Evolutionary conservation across 2,329 filamentous ascomycete genomes (phyloP), one percentile per base, ranked within the genome.

Genomic region (Balansia obtecta): DNA sequence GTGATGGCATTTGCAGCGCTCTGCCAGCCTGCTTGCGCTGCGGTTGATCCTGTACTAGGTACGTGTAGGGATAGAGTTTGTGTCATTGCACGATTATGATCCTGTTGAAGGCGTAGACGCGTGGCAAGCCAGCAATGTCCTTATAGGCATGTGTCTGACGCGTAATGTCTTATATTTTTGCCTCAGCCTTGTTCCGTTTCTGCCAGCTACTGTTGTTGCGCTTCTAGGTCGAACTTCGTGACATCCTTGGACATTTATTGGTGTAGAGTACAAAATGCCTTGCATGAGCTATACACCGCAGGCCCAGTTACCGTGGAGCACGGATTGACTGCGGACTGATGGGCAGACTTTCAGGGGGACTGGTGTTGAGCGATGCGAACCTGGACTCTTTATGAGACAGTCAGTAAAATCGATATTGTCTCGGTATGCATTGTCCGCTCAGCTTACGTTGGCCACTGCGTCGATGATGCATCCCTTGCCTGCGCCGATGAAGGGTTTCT

Each of bases 141-240:
- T 76, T 18, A 71, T 60, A 2, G 77, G 71, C 67, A 79, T 77
- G 56, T 82, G 78, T 2, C 80, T 71, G 38, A 82, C 67, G 63
- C 72, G 80, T 32, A 75, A 77, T 16, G 72, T 69, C 58, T 79
- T 69, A 32, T 67, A 22, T 67, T 1, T 68, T 66, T 39, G 64
- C 63, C 56, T 81, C 77, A 2, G 77, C 76, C 2, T 65, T 64
- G 47, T 74, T 67, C 0, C 81, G 71, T 20, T 49, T 15, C 6
- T 3, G 6, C 48, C 13, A 49, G 41, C 48, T 40, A 49, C 9
- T 45, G 4, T 3, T 45, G 32, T 33, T 49, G 48, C n/a, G 32
- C 48, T 6, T 49, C 48, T 10, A 40, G 48, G 32, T 49, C 48
- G 12, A 33, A 1, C n/a, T 4, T 32, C 1, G 1, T 46, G 8